Base-by-base conservation (phyloP, 768 basidiomycete species). In the Tylopilus intermedius region DNA sequence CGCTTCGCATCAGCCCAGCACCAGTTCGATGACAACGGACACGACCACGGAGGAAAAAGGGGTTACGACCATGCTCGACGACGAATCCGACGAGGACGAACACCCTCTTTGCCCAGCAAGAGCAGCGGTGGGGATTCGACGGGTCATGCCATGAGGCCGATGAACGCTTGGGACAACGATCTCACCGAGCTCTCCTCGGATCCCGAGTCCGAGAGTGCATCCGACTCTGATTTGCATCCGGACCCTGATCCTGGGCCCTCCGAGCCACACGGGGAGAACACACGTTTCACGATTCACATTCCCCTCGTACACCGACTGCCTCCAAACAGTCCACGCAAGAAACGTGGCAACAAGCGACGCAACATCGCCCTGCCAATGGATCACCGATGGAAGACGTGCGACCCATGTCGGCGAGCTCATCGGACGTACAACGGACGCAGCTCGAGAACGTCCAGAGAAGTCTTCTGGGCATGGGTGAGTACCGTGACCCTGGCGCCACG, bases 351-450 rank as follows among this genome's bases (percentile, higher is more conserved):
- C 49, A 59, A 61, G 38, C 53, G 62, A 45, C 78, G 77, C 42
- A 66, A 64, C 8, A 65, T 67, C 30, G 57, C 63, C 6, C 57
- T 79, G 26, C 61, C 69, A 2, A 47, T 47, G 18, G 65, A 58
- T 7, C 69, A 73, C 52, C 66, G 61, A 1, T 74, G 74, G 75
- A 77, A 78, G 57, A 70, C 66, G 8, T 79, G 77, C 42, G 68
- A 72, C 6, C 50, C 71, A 2, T 78, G 77, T 55, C 72, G 76
- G 13, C 55, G 65, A n/a, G 64, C 65, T 21, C 65, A 67, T 24
- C 65, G 75, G 5, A 50, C 64, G 30, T 74, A 72, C 74, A 75
- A 52, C 58, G 66, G 13, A 60, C 58, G 40, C 70, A 68, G 8
- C 58, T 66, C 48, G 67, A 62, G 22, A 55, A 55, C 30, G 22